Base-by-base conservation (phyloP, 495 filamentous ascomycete genomes). In the Sabuloglossum arenarium region DNA sequence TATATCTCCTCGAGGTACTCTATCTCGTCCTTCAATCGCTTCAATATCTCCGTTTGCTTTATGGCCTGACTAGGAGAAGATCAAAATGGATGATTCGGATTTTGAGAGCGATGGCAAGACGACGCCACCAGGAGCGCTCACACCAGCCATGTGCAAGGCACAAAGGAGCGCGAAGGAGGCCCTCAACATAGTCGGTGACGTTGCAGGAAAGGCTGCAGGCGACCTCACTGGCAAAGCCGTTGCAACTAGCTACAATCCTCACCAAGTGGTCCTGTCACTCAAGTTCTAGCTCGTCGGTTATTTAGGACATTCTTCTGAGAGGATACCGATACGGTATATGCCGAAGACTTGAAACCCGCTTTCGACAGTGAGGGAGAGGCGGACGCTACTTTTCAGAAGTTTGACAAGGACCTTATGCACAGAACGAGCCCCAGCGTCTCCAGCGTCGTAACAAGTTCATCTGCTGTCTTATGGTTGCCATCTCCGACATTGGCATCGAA, bases 361-460 rank as follows among this genome's bases (percentile, higher is more conserved):
- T 96, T 95, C 60, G 76, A 82, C n/a, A 84, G 79, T 39, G 72
- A 79, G 55, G 89, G 95, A 23, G 89, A 96, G 61, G 87, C 88
- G 1, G 87, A 96, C 55, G 84, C 86, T 1, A 88, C 89, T 12
- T 98, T 98, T 59, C 71, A 73, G 55, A 88, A 95, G 75, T 96
- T 96, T 56, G 90, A 98, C 68, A 89, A 89, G 59, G 91, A 98
- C 62, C 77, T 98, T 69, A 82, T 63, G 84, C 80, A 79, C 89
- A 96, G 63, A 96, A 96, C 68, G 91, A 98, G 64, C 74, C 90
- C 46, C 73, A 95, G 24, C 87, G 91, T 66, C 75, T 98, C 1
- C 84, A 81, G 58, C 79, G 91, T 16, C 84, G 89, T 55, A 98
- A 98, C 70, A 93, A 88, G 66, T 94, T 96, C 69, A 90, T 93